Conservation (phyloP, 176 grass and related monocot genomes). For the Carex myosuroides region DNA sequence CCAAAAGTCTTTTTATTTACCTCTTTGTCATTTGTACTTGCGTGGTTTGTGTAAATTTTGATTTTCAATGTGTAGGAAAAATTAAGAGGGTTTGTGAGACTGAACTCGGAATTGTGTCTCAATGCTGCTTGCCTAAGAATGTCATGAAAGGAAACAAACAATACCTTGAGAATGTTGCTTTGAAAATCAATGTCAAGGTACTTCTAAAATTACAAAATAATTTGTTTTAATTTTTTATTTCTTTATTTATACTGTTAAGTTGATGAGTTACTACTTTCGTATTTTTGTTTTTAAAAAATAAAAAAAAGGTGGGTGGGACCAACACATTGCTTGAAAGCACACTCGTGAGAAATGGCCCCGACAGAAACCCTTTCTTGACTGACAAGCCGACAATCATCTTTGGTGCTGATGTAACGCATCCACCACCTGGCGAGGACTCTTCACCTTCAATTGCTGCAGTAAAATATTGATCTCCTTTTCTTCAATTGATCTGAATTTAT, state of each 20-base stretch:
- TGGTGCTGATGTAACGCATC: conserved; percentile 79
- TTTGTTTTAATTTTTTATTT: neutral
- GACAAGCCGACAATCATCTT: conserved; percentile 64
- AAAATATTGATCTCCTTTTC: neutral
- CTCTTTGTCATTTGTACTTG: neutral
- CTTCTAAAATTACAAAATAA: neutral
- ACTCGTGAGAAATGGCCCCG: conserved; percentile 18
- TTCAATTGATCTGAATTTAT: neutral
- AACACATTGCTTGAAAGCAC: conserved; percentile 67
- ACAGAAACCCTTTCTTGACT: conserved; percentile 42
- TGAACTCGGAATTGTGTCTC: conserved; percentile 55
- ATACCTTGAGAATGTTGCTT: conserved; percentile 59
- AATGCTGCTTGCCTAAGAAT: conserved; percentile 55
- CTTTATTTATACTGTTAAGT: neutral
- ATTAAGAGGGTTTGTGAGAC: conserved; percentile 69
- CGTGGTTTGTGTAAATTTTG: conserved; percentile 8
- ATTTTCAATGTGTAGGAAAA: conserved; percentile 33
- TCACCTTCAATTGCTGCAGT: conserved; percentile 68
- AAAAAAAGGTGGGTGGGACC: conserved; percentile 43
- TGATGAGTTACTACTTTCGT: neutral
- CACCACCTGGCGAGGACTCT: conserved; percentile 56
- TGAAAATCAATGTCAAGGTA: conserved; percentile 97
- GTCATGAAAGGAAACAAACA: conserved; percentile 41
- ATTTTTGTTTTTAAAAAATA: neutral
- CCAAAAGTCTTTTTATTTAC: neutral